Evolutionary conservation across 2,329 filamentous ascomycete species (phyloP), one percentile per base, ranked within the genome.

Genomic region (Lecanicillium sp.): DNA sequence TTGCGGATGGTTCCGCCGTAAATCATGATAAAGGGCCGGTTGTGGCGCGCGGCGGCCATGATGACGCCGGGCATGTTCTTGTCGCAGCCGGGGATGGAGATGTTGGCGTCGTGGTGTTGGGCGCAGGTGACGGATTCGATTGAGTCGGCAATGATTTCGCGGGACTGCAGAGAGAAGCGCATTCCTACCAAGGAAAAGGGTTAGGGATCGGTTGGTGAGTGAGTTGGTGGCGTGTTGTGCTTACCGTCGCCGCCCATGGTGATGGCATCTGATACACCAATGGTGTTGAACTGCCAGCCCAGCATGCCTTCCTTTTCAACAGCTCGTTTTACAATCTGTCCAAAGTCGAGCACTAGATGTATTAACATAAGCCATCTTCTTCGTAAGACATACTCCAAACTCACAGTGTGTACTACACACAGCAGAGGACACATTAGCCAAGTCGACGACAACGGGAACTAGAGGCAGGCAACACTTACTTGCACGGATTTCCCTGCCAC

Each of bases 401-500:
- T 58, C 50, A 67, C 64, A 54, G 51, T 67, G 63, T 25, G 60
- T 66, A 48, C 64, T 66, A 20, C 3, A 20, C 22, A 13, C 3
- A 9, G 14, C 9, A 5, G 32, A 39, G 22, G 37, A 37, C 15
- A 15, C n/a, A 17, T 35, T 17, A 20, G 14, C 13, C 19, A 15
- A 35, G 12, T 25, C 9, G 8, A 18, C 7, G 13, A 13, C 11
- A 11, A 6, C 6, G 7, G 16, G 22, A 17, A 14, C 4, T 9
- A 2, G 12, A 19, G 7, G 22, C 11, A 25, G 22, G n/a, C 4
- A 8, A 25, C 13, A 72, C 80, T 64, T 62, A 85, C 81, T 95
- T 95, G 78, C 89, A 95, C 28, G 90, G 86, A 57, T 95, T 95
- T 19, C 90, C 90, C 63, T 95, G 88, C 89, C 89, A 96, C 89